Base-by-base conservation (phyloP, 2,329 filamentous ascomycete species). In the Botryotinia narcissicola region DNA sequence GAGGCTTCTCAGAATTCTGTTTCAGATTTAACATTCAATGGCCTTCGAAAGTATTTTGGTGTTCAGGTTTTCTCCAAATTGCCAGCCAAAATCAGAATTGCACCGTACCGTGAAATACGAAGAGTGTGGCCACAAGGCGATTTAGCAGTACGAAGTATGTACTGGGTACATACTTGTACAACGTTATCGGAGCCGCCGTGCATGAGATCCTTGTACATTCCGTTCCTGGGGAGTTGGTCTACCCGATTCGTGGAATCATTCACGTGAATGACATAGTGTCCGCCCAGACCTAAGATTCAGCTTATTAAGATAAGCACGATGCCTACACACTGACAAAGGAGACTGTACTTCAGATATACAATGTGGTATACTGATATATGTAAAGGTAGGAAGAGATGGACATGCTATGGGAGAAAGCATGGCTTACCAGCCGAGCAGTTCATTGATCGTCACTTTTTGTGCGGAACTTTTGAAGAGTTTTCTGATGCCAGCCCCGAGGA, bases 101-200 rank as follows among this genome's bases (percentile, higher is more conserved):
- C 44, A 16, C 29, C 44, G 22, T 37, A 66, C 3, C 44, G 35
- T n/a, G 29, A 48, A 18, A n/a, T 40, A 18, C 18, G 4, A 63
- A n/a, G 25, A 67, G 63, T 54, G 25, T 67, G 46, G 14, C 35
- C 48, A 68, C 42, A 57, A 42, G 66, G 48, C 66, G n/a, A 57
- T 20, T 48, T 25, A 12, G 9, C 16, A 67, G 16, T 32, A 32
- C 32, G 32, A 32, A 32, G 32, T n/a, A 51, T 25, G 35, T 68
- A 57, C 25, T 51, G n/a, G 61, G 61, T 22, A 32, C 18, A 46
- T 29, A 42, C n/a, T 64, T 64, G n/a, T 32, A 8, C 8, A 32
- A 40, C 37, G 14, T 67, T 51, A 14, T 20, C 48, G 44, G 22
- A 67, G 66, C 66, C 35, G 64, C 32, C 9, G 25, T 68, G 25